Base-by-base conservation (phyloP, 805 yeast genomes). In the Candida patagonica region DNA sequence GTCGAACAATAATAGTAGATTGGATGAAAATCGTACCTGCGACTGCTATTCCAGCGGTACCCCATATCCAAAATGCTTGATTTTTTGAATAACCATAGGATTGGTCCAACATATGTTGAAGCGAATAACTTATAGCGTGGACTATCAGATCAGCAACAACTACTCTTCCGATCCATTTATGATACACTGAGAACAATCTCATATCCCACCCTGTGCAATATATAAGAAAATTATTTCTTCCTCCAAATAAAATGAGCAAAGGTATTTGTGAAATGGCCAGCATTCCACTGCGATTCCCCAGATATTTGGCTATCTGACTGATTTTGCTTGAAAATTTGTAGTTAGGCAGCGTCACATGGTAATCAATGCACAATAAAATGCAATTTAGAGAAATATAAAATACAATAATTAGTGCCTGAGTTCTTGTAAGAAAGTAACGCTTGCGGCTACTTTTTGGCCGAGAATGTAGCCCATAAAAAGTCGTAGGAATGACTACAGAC, bases 141-240 rank as follows among this genome's bases (percentile, higher is more conserved):
- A 78, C 58, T 23, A 77, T 48, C 2, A 70, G 68, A 39, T 76
- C 57, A 13, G 72, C 46, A 6, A 70, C 59, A 47, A 72, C 61
- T 0, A 68, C 63, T 47, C 80, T 63, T 1, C 82, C 80, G 35
- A 68, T 59, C 81, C 84, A 77, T 56, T 60, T 46, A 59, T 84
- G 94, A 51, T 71, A 74, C 21, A 67, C 61, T 50, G 76, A 65
- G 59, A 82, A 81, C 1, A 80, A 67, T 9, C 76, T 60, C 50
- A 72, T 78, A 0, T 74, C 57, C 65, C 82, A 68, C 1, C 87
- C 85, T 1, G 87, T 71, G 6, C 78, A 40, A 52, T 61, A 62
- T 44, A 72, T 71, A 50, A 81, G 63, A 17, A 84, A 74, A 52
- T 81, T 83, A 55, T 83, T 83, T 50, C 92, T 65, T 24, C 80